These are phyloP conservation scores for Fennellomyces sp. DNA, from an alignment of 371 early-diverging fungal species.

Conservation along the genomic window DNA sequence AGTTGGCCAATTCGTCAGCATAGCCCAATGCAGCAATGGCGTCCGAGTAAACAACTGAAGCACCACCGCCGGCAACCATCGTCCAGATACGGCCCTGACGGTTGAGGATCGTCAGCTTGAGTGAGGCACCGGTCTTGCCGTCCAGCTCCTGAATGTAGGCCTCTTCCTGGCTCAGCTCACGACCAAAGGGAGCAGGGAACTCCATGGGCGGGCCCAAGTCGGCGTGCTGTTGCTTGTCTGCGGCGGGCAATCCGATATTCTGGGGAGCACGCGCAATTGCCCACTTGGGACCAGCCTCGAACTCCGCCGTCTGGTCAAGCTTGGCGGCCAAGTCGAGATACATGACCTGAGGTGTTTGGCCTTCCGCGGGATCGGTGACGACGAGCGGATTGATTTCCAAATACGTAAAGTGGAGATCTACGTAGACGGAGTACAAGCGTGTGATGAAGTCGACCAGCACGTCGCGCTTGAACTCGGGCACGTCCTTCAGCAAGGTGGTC, in stretches of 20 bases:
- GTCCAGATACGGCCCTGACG: slow-evolving; percentile 96
- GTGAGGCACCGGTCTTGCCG: slow-evolving; percentile 97
- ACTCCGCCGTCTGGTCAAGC: slow-evolving; percentile 98
- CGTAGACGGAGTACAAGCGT: slow-evolving; percentile 92
- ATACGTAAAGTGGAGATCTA: slow-evolving; percentile 96
- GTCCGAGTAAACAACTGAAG: slow-evolving; percentile 95
- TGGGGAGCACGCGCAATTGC: slow-evolving; percentile 75
- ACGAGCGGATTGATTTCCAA: slow-evolving; percentile 99
- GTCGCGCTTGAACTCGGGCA: slow-evolving; percentile 76
- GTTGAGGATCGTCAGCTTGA: slow-evolving; percentile 96
- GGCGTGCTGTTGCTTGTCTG: slow-evolving; percentile 48
- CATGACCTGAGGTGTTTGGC: slow-evolving; percentile 72
- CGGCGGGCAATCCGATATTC: slow-evolving; percentile 50
- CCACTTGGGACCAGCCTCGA: slow-evolving; percentile 93
- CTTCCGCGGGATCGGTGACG: slow-evolving; percentile 74
- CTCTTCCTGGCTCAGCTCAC: slow-evolving; percentile 94
- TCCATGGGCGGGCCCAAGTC: slow-evolving; percentile 91
- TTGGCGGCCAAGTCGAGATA: slow-evolving; percentile 97
- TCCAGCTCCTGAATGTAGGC: slow-evolving; percentile 97
- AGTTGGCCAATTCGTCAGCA: slow-evolving; percentile 96
- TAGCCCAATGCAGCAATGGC: slow-evolving; percentile 96
- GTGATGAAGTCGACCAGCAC: slow-evolving; percentile 89
- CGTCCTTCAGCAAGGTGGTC: slow-evolving; percentile 62
- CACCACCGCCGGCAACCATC: slow-evolving; percentile 99
- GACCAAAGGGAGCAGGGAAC: slow-evolving; percentile 98